Evolutionary conservation across 1,139 yeast genomes (phyloP).

Genomic region (Sugiyamaella xylanicola): DNA sequence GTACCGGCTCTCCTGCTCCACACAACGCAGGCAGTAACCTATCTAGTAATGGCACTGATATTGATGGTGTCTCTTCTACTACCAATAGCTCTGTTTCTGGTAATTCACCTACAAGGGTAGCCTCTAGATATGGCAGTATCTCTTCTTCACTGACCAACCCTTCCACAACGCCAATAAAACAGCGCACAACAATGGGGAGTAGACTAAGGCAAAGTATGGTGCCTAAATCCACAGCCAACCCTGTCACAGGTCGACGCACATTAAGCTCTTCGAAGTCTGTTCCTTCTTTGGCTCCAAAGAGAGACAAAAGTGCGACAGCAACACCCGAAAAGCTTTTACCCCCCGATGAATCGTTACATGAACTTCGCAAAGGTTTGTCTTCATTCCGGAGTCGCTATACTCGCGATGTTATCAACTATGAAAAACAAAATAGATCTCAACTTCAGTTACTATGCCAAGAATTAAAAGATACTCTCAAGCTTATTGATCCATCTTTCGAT

Average conservation of each 20-base stretch:
- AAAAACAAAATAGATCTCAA: constrained; percentile 23
- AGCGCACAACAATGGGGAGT: background rate
- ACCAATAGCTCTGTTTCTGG: background rate
- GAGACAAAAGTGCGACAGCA: background rate
- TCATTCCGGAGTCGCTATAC: constrained; percentile 27
- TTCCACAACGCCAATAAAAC: background rate
- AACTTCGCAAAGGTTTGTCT: constrained; percentile 24
- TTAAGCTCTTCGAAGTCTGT: constrained; percentile 17
- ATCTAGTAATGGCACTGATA: background rate
- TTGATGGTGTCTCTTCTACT: background rate
- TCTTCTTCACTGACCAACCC: no score
- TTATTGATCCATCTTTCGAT: constrained; percentile 23
- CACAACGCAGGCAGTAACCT: no score
- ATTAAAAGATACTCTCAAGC: constrained; percentile 28
- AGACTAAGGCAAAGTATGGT: constrained; percentile 6
- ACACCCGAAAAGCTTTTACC: background rate
- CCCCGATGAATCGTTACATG: constrained; percentile 22
- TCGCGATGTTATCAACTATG: constrained; percentile 19
- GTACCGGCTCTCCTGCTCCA: constrained; percentile 2
- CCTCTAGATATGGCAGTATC: background rate
- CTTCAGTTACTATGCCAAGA: constrained; percentile 30
- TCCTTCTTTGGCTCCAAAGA: constrained; percentile 10
- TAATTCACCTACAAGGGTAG: background rate
- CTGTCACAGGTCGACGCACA: constrained; percentile 10
- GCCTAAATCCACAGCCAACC: constrained; percentile 1